These are phyloP conservation scores for Pisolithus microcarpus DNA, from an alignment of 768 basidiomycete species.

Conservation along the genomic window DNA sequence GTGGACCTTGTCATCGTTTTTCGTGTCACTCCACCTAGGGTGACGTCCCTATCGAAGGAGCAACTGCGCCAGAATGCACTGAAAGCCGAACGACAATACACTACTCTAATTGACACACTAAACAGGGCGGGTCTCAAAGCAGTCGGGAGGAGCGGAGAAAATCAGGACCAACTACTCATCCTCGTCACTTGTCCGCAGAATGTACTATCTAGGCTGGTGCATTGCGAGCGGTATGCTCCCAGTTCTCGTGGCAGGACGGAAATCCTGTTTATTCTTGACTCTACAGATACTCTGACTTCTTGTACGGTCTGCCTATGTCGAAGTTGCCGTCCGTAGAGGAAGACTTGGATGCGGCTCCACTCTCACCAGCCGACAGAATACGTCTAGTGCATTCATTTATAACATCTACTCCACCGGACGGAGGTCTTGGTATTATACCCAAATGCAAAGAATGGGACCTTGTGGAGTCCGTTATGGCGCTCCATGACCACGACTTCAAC, in stretches of 20 bases:
- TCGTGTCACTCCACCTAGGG: conserved; percentile 36
- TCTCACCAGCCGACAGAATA: conserved; percentile 68
- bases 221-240: conserved; percentile 60
- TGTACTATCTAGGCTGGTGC: conserved; percentile 57
- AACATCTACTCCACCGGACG: conserved; percentile 62
- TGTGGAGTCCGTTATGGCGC: conserved; percentile 71
- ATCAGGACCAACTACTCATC: conserved; percentile 65
- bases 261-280: neutral
- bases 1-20: conserved; percentile 75
- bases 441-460: conserved; percentile 68
- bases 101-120: conserved; percentile 53
- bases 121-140: conserved; percentile 58
- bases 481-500: conserved; percentile 83
- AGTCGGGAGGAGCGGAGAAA: conserved; percentile 71
- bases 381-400: conserved; percentile 71
- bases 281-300: conserved; percentile 64
- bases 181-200: conserved; percentile 65
- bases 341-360: conserved; percentile 37
- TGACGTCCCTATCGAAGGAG: conserved; percentile 44
- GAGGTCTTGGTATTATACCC: conserved; percentile 78
- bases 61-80: conserved; percentile 54
- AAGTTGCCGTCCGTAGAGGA: conserved; percentile 35
- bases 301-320: conserved; percentile 62
- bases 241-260: neutral
- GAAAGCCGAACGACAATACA: conserved; percentile 66